These are phyloP conservation scores for Phytophthora citrophthora DNA, from an alignment of 352 stramenopile species.

Conservation along the genomic window DNA sequence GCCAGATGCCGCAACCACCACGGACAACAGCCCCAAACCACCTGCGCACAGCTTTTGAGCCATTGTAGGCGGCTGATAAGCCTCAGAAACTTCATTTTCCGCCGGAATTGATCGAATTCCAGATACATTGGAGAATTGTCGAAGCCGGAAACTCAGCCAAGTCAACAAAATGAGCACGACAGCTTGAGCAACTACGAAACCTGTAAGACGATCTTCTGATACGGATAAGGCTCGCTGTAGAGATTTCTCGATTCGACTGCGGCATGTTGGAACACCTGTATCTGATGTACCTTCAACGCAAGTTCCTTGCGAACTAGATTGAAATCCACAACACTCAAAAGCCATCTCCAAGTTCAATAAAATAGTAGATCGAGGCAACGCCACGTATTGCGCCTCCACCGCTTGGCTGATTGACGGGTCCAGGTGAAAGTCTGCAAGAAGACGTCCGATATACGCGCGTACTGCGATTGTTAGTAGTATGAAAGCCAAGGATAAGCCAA, in stretches of 20 bases:
- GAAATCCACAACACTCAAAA: constrained; percentile 60
- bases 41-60: constrained; percentile 11
- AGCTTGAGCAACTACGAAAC: constrained; percentile 27
- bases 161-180: constrained; percentile 27
- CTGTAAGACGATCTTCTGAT: constrained; percentile 17
- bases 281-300: constrained; percentile 23
- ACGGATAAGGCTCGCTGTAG: constrained; percentile 19
- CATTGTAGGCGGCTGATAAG: constrained; percentile 8
- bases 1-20: constrained; percentile 29
- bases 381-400: constrained; percentile 43
- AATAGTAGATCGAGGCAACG: constrained; percentile 17
- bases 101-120: constrained; percentile 5
- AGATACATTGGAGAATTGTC: constrained; percentile 27
- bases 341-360: constrained; percentile 46
- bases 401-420: constrained; percentile 41
- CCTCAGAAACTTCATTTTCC: background rate
- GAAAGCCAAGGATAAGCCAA: constrained; percentile 36
- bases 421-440: constrained; percentile 40
- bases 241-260: constrained; percentile 20
- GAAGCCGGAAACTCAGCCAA: constrained; percentile 30
- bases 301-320: constrained; percentile 33
- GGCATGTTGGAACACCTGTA: constrained; percentile 37
- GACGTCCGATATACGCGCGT: constrained; percentile 33
- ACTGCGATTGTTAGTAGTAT: constrained; percentile 39
- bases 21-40: constrained; percentile 24